These are phyloP conservation scores for Phytophthora fragariae DNA, from an alignment of 352 stramenopile species.

Conservation along the genomic window DNA sequence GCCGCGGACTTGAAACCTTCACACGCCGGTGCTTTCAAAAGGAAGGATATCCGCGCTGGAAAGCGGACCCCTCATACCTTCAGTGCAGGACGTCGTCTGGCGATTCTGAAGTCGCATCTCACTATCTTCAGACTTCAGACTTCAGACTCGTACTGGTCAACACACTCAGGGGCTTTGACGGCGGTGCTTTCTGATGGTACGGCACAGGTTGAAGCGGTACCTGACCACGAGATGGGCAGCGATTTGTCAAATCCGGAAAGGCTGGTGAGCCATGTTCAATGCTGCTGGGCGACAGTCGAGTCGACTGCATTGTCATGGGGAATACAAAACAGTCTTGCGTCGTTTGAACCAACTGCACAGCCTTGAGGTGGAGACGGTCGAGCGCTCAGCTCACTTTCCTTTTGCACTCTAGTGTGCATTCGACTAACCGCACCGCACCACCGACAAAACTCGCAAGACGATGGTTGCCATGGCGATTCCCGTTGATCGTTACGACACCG, in stretches of 20 bases:
- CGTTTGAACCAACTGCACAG: constrained; percentile 7
- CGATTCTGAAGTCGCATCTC: constrained; percentile 28
- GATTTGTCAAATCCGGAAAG: constrained; percentile 33
- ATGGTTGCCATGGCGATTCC: constrained; percentile 30
- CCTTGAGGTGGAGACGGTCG: neutral
- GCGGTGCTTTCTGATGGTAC: constrained; percentile 10
- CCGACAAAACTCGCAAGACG: neutral
- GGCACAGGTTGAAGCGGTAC: constrained; percentile 27
- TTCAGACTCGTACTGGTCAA: constrained; percentile 5
- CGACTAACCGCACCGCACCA: neutral
- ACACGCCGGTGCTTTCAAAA: neutral
- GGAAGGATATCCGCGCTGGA: neutral
- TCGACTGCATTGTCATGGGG: constrained; percentile 11
- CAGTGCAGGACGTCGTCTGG: neutral
- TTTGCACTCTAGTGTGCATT: constrained; percentile 21
- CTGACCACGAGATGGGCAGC: constrained; percentile 2
- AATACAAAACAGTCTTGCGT: neutral
- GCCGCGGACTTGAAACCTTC: neutral
- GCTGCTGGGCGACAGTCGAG: neutral
- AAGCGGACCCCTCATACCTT: neutral
- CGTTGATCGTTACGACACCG: constrained; percentile 18
- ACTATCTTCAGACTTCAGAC: constrained; percentile 40
- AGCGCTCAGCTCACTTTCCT: constrained; percentile 18
- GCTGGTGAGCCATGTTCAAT: constrained; percentile 22
- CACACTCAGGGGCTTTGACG: no score